phyloP scores from a whole-genome alignment of 768 basidiomycete genomes.

The Russula virescens region DNA sequence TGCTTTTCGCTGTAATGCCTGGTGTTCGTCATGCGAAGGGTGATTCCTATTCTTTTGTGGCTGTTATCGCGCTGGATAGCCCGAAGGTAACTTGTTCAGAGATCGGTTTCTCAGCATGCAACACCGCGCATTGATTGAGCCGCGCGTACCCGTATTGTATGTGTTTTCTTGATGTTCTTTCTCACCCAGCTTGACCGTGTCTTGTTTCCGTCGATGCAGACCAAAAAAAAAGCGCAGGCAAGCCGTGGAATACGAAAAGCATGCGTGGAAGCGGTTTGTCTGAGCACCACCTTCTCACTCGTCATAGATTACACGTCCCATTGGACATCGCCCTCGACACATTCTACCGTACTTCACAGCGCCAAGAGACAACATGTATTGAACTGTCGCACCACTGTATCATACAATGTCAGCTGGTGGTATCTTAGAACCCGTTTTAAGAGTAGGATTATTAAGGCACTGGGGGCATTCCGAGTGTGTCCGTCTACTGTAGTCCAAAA shows the following conservation, averaged over 20 bases:
- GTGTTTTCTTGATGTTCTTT: slow-evolving; percentile 27
- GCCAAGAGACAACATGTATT: background rate
- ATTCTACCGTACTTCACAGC: background rate
- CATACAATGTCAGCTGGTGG: slow-evolving; percentile 1
- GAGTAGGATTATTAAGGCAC: background rate
- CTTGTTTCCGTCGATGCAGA: slow-evolving; percentile 31
- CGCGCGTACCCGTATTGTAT: slow-evolving; percentile 73
- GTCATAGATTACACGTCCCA: background rate
- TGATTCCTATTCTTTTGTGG: background rate
- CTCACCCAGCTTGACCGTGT: background rate
- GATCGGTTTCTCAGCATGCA: slow-evolving; percentile 87
- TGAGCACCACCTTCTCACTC: background rate
- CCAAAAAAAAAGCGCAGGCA: slow-evolving; percentile 50
- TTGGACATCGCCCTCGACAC: background rate
- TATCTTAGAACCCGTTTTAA: background rate
- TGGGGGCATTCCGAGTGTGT: background rate
- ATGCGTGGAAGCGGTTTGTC: slow-evolving; percentile 69
- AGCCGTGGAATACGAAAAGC: slow-evolving; percentile 67
- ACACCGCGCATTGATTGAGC: slow-evolving; percentile 81
- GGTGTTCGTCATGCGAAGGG: background rate
- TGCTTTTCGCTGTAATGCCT: slow-evolving; percentile 5
- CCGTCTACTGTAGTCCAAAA: background rate
- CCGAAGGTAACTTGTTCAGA: slow-evolving; percentile 89
- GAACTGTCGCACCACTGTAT: slow-evolving; percentile 11
- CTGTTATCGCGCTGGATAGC: slow-evolving; percentile 39